Base-by-base conservation (phyloP, 352 stramenopile species). In the Globisporangium nunn region DNA sequence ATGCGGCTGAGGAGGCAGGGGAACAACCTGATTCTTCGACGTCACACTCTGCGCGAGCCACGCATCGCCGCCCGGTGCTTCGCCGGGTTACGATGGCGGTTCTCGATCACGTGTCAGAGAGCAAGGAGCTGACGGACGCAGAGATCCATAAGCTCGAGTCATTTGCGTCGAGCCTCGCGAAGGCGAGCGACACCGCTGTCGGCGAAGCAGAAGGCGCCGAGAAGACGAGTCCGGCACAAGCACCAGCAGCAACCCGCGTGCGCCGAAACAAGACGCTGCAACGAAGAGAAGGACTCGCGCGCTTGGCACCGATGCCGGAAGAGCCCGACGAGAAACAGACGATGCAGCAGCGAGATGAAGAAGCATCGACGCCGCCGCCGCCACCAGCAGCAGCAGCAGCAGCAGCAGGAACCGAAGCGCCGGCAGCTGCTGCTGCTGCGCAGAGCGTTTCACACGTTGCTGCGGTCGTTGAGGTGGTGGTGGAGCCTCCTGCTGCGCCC, bases 71-170 rank as follows among this genome's bases (percentile, higher is more conserved):
- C n/a, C 59, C 60, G 41, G 7, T 55, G 23, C 41, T 54, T 17
- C 71, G 73, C 0, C 68, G 73, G 6, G 66, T 83, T n/a, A 83
- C 73, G 14, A 70, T 83, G 11, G 70, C 73, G 4, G 71, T 83
- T 33, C 61, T 83, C 44, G 65, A 81, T 28, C 64, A 74, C 41
- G 68, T 76, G 15, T 56, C 68, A 18, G 71, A 81, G 18, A 62
- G 50, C 47, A 78, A 71, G 51, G 68, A 81, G 23, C 64, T 65
- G 30, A 74, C 69, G 55, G 62, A 67, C 29, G 54, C 59, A 3
- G 70, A 76, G 50, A 63, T 69, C n/a, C 62, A 78, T 28, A 64
- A 76, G 30, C 57, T 81, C 14, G 67, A 79, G 49, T 54, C 54
- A 0, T 57, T 50, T 0, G 52, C n/a, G 15, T 51, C 46, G n/a